Conservation (phyloP, 2,329 filamentous ascomycete species). For the Colletotrichum sp. region DNA sequence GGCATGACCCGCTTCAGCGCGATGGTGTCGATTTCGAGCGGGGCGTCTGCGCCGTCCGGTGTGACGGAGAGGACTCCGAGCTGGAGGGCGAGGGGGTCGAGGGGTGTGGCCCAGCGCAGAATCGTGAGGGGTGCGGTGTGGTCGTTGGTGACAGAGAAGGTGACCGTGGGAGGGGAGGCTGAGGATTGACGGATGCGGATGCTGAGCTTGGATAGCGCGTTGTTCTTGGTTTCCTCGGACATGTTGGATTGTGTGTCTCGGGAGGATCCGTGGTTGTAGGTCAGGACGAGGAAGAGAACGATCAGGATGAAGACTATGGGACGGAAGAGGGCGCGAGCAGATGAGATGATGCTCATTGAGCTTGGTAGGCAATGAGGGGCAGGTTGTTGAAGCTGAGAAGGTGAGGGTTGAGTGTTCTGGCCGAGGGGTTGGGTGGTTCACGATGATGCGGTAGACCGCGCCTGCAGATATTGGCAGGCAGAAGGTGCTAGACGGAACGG, state of each 20-base stretch:
- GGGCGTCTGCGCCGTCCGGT: constrained; percentile 33
- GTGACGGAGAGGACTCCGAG: constrained; percentile 47
- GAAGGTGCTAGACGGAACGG: not conserved
- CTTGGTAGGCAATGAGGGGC: not conserved
- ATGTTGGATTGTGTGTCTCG: constrained; percentile 3
- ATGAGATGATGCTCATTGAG: not conserved
- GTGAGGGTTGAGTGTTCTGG: not conserved
- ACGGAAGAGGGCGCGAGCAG: not conserved
- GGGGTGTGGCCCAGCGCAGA: constrained; percentile 48
- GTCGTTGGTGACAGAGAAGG: constrained; percentile 44
- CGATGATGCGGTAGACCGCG: not conserved
- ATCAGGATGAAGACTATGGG: constrained; percentile 3
- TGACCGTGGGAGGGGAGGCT: constrained; percentile 39
- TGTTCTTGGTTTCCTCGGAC: not conserved
- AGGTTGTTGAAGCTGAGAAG: not conserved
- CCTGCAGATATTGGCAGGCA: not conserved
- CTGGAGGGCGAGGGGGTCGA: constrained; percentile 46
- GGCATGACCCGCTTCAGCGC: constrained; percentile 47
- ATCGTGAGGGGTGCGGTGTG: constrained; percentile 42
- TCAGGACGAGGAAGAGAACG: not conserved
- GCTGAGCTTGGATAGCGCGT: constrained; percentile 27
- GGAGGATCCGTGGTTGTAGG: not conserved
- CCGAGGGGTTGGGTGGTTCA: not conserved
- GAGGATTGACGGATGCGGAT: constrained; percentile 39
- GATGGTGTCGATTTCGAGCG: constrained; percentile 41